Percentiles rank a stretch among this genome's conserved stretches.
Evolutionary conservation across 768 basidiomycete genomes (phyloP).

Genomic region (Podaxis sp.): DNA sequence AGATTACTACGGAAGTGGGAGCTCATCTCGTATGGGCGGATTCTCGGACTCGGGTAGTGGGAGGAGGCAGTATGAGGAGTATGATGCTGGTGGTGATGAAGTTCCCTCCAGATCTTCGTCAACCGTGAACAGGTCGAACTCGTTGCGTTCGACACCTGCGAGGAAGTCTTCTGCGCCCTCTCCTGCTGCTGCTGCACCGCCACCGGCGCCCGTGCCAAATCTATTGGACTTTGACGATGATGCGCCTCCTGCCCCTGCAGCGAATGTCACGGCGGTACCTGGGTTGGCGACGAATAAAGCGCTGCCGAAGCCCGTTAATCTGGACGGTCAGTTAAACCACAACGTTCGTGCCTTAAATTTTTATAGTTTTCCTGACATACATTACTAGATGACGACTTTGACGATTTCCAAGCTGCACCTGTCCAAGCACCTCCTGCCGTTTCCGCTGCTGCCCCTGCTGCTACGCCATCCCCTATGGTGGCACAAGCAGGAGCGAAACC

Average conservation of each 20-base stretch:
- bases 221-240: constrained; percentile 82
- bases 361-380: background rate
- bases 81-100: constrained; percentile 95
- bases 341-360: constrained; percentile 8
- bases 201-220: constrained; percentile 57
- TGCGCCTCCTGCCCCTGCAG: constrained; percentile 34
- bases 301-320: constrained; percentile 40
- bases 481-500: constrained; percentile 33
- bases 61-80: constrained; percentile 81
- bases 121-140: constrained; percentile 34
- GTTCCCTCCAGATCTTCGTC: constrained; percentile 31
- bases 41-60: constrained; percentile 56
- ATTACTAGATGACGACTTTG: constrained; percentile 73
- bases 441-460: constrained; percentile 40
- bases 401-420: constrained; percentile 81
- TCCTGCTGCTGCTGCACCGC: constrained; percentile 31
- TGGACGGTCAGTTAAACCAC: constrained; percentile 39
- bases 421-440: constrained; percentile 30
- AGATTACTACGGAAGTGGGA: constrained; percentile 42
- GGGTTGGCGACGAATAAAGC: constrained; percentile 51
- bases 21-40: constrained; percentile 30
- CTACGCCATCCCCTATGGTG: constrained; percentile 17
- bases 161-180: constrained; percentile 38
- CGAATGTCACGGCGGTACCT: background rate
- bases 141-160: constrained; percentile 25